Base-by-base conservation (phyloP, 345 rosid species). In the Rhizophora apiculata region DNA sequence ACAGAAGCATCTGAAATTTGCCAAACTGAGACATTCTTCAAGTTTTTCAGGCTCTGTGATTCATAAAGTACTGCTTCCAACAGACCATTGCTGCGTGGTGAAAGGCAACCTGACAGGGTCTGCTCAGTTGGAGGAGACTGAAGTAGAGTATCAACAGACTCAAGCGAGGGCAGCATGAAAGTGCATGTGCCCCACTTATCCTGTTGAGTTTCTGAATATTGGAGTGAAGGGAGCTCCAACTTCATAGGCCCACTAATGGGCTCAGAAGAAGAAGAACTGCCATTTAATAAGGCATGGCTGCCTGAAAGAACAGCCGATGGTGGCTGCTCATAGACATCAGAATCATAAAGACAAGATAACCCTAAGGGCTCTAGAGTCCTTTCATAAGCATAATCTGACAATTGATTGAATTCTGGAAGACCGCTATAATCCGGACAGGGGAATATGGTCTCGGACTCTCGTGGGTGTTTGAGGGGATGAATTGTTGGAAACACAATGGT, bases 171-270 rank as follows among this genome's bases (percentile, higher is more conserved):
- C 62, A 81, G 68, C 60, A 73, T 75, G 81, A 71, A 72, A 15
- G 68, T 39, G 32, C 68, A 72, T 31, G n/a, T 71, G 63, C 70
- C 81, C 82, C 85, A 81, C 65, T 77, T 39, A 63, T 60, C 84
- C 72, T 65, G 75, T 70, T 57, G 84, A 74, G 78, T 49, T 51
- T 84, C 83, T 32, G 76, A 63, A 82, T 69, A 72, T 88, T 85
- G 92, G 93, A 79, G 70, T 84, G 90, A 84, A 88, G 89, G 93
- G 88, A 84, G 88, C 85, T 88, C 92, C 84, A 68, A 75, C 82
- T 80, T 82, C 78, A 67, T 73, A 18, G 72, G 77, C 84, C 48
- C 83, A 26, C 53, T 37, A 58, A 72, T 39, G 74, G 85, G 82
- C 71, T 60, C 83, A 22, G 84, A 79, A 85, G 88, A 71, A 79